Evolutionary conservation across 768 basidiomycete genomes (phyloP).

Genomic region (Flagelloscypha sp.): DNA sequence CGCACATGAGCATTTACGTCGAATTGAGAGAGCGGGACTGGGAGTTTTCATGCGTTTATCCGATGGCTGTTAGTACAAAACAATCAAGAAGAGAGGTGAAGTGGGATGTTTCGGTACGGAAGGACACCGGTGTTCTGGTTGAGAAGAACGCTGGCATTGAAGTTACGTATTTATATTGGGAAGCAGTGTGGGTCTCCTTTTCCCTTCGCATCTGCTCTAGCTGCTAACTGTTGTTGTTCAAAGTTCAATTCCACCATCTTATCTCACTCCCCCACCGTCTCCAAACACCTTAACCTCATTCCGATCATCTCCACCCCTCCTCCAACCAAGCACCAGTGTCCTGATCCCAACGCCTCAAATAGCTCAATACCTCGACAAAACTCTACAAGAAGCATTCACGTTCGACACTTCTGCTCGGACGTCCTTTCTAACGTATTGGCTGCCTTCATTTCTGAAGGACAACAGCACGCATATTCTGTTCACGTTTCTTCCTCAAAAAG

Average conservation of each 20-base stretch:
- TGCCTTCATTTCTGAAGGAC: conserved; percentile 32
- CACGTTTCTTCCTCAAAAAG: conserved; percentile 35
- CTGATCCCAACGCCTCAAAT: conserved; percentile 21
- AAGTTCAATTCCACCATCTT: background rate
- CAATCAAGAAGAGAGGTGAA: too few species aligned
- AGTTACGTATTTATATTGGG: conserved; percentile 20
- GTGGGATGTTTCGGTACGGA: too few species aligned
- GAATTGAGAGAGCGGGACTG: too few species aligned
- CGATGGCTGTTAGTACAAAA: too few species aligned
- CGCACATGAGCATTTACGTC: too few species aligned
- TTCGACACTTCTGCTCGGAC: conserved; percentile 36
- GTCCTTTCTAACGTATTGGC: conserved; percentile 43
- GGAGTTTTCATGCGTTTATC: too few species aligned
- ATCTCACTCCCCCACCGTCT: conserved; percentile 1
- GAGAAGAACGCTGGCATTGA: conserved; percentile 14
- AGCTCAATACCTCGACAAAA: conserved; percentile 28
- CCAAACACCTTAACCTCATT: background rate
- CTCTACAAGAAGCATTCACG: conserved; percentile 21
- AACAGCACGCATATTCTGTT: conserved; percentile 32
- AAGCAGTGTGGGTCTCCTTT: conserved; percentile 10
- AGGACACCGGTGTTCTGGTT: conserved; percentile 13
- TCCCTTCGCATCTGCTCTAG: background rate
- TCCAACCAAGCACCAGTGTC: conserved; percentile 19
- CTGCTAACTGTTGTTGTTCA: too few species aligned
- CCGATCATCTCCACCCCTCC: conserved; percentile 7